Conservation (phyloP, 2,329 filamentous ascomycete genomes). For the Zymoseptoria passerinii region DNA sequence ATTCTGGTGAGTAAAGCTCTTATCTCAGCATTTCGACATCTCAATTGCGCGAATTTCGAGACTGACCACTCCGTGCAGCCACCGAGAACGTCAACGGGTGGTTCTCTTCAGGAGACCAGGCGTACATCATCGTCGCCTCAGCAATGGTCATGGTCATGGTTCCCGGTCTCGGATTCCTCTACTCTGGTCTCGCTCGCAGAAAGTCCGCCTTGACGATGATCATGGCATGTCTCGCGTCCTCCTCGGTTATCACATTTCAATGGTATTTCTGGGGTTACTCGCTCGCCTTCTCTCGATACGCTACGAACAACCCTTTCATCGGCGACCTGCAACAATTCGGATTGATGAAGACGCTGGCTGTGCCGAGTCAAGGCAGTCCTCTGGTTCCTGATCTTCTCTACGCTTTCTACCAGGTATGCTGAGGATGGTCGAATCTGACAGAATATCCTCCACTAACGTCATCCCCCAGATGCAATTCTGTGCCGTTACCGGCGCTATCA, state of each 20-base stretch:
- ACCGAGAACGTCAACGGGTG: slow-evolving; percentile 90
- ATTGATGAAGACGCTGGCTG: slow-evolving; percentile 71
- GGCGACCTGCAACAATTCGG: slow-evolving; percentile 86
- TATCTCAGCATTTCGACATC: background rate
- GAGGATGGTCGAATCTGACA: background rate
- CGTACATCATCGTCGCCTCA: slow-evolving; percentile 81
- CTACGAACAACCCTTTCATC: slow-evolving; percentile 74
- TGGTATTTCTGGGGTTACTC: slow-evolving; percentile 99
- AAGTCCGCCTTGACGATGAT: slow-evolving; percentile 97
- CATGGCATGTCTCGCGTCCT: slow-evolving; percentile 93
- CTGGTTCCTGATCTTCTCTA: slow-evolving; percentile 85
- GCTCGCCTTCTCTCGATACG: slow-evolving; percentile 75
- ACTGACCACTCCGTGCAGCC: slow-evolving; percentile 41
- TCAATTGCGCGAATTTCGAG: background rate
- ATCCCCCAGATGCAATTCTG: slow-evolving; percentile 85
- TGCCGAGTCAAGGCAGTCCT: slow-evolving; percentile 79
- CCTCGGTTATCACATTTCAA: slow-evolving; percentile 87
- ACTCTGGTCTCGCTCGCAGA: slow-evolving; percentile 91
- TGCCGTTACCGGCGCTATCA: slow-evolving; percentile 81
- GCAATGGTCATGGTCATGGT: slow-evolving; percentile 97
- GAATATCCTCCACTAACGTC: background rate
- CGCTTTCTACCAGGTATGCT: slow-evolving; percentile 77
- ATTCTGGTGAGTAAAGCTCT: slow-evolving; percentile 58
- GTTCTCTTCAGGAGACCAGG: slow-evolving; percentile 84
- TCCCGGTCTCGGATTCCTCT: slow-evolving; percentile 92